Conservation (phyloP, 306 rosid species). For the Carpinus fangiana region DNA sequence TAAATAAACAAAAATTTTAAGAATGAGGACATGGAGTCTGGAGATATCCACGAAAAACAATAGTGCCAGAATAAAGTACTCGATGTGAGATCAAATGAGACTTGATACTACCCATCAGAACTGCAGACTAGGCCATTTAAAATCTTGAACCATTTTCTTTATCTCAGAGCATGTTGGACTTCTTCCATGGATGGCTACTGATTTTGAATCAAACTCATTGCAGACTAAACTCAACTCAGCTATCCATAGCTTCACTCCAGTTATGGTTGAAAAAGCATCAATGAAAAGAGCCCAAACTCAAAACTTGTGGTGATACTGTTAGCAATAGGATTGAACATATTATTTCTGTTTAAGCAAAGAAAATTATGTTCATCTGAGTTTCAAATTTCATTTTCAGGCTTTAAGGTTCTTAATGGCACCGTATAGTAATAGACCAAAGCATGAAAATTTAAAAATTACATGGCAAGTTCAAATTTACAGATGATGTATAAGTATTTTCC, state of each 20-base stretch:
- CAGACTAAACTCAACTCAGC: conserved; percentile 1
- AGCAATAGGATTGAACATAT: not conserved
- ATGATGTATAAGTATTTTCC: not conserved
- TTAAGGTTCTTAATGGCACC: not conserved
- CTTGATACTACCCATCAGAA: conserved; percentile 5
- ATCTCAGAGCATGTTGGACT: conserved; percentile 4
- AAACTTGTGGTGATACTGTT: not conserved
- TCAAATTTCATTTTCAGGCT: not conserved
- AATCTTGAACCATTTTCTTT: conserved; percentile 1
- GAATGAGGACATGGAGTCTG: not conserved
- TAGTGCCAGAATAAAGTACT: not conserved
- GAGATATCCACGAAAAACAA: not conserved
- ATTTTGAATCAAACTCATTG: not conserved
- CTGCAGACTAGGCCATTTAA: conserved; percentile 12
- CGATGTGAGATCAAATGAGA: not conserved
- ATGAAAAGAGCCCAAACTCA: not conserved
- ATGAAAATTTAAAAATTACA: no score
- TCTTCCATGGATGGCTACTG: not conserved
- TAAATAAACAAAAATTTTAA: conserved; percentile 7
- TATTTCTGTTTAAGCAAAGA: not conserved
- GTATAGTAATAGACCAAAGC: not conserved
- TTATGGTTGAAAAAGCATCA: not conserved
- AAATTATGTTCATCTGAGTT: not conserved
- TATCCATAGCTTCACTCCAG: not conserved
- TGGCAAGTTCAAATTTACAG: not conserved